Evolutionary conservation across 257 asterid species (phyloP), one percentile per base, ranked within the genome.

Genomic region (Jacaranda copaia): DNA sequence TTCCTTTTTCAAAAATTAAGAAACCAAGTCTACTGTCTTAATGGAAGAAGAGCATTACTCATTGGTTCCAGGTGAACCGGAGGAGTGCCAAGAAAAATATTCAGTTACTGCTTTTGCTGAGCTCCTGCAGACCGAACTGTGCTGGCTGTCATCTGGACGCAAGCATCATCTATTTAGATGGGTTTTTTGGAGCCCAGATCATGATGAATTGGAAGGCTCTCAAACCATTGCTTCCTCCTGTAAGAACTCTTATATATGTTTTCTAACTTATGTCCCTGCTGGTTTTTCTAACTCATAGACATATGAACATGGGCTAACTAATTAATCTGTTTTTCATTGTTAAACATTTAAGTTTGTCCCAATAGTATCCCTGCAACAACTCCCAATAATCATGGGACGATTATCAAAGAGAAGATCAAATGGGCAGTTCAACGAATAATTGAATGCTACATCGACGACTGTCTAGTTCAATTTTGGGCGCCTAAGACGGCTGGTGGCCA

Each of bases 151-250:
- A 20, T 61, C 11, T 15, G 68, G 68, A 61, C 68, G 45, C 4
- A 61, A 61, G 46, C 68, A 61, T 61, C 68, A 61, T 12, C 45
- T 9, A 3, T 61, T 61, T 61, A 14, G 68, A 61, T 61, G 46
- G 68, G 4, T 61, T 13, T 61, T 61, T 61, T 61, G 68, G 68
- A 61, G 46, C 46, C 68, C 68, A 4, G 46, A 61, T 19, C 68
- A 35, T 6, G n/a, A 32, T 6, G 68, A 61, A 61, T 61, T 38
- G 1, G 42, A 61, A 32, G 68, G 18, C 19, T 46, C 45, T 61
- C 68, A 61, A 35, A 61, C 68, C 18, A 25, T 61, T 11, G 1
- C 18, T 12, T 61, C 19, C 68, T 35, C 9, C 5, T 35, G 68
- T 61, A 61, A 61, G 68, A 10, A 13, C 4, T 61, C 68, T 61